Percentiles rank a stretch among this genome's conserved stretches.
These are phyloP conservation scores for Aphanomyces stellatus DNA, from an alignment of 352 stramenopile species.

Conservation along the genomic window DNA sequence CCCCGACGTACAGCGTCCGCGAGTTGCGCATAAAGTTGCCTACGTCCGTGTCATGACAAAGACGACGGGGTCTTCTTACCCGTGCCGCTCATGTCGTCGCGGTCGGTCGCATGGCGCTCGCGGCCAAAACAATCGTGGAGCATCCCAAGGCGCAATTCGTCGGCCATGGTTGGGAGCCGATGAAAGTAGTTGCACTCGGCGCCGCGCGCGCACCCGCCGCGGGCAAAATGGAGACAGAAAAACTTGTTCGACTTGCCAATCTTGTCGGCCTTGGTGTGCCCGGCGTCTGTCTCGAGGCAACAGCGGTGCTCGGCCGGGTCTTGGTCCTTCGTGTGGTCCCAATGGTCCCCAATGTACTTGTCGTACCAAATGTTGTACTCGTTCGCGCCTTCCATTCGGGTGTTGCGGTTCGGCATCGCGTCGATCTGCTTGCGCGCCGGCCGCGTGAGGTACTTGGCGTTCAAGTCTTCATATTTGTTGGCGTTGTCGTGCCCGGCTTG, in stretches of 20 bases:
- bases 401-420: slow-evolving; percentile 76
- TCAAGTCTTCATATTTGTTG: slow-evolving; percentile 75
- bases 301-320: slow-evolving; percentile 85
- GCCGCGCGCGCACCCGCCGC: slow-evolving; percentile 84
- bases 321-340: slow-evolving; percentile 69
- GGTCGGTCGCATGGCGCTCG: slow-evolving; percentile 83
- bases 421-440: slow-evolving; percentile 88
- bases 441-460: slow-evolving; percentile 71
- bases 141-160: slow-evolving; percentile 70
- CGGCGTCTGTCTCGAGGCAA: slow-evolving; percentile 72
- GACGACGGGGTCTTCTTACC: background rate
- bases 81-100: slow-evolving; percentile 87
- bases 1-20: slow-evolving; percentile 87
- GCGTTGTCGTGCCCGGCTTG: slow-evolving; percentile 56
- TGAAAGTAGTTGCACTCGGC: slow-evolving; percentile 91
- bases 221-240: slow-evolving; percentile 91
- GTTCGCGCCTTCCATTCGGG: slow-evolving; percentile 83
- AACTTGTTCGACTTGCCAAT: slow-evolving; percentile 76
- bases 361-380: slow-evolving; percentile 97
- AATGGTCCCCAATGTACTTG: slow-evolving; percentile 89
- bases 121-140: slow-evolving; percentile 91
- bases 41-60: too few relatives aligned
- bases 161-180: slow-evolving; percentile 62
- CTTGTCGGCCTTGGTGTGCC: slow-evolving; percentile 86
- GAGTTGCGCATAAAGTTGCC: slow-evolving; percentile 89